Base-by-base conservation (phyloP, 352 stramenopile genomes). In the Thalassiosira mediterranea region DNA sequence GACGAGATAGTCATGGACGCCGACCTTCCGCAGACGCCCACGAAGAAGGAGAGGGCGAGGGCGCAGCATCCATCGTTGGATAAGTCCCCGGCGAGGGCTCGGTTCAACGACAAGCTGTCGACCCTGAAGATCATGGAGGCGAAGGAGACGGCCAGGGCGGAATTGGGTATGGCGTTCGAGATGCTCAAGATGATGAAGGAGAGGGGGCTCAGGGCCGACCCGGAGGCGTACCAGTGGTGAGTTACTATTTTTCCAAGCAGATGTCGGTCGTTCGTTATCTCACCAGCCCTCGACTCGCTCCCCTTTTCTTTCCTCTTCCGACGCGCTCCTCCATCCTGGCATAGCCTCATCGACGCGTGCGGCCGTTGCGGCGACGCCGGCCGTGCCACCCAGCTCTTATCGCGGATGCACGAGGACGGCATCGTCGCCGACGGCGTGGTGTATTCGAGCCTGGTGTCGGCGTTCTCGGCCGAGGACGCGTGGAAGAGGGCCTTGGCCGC, bases 131-230 rank as follows among this genome's bases (percentile, higher is more conserved):
- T 91, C 46, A 86, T 90, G 72, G 86, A 92, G 72, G 86, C 83
- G 8, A 88, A 88, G 54, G 83, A 85, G 26, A 88, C 81, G 32
- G 81, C 83, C 25, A 76, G 77, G 49, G 84, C 83, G 4, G 81
- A 92, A 68, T 59, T 94, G 11, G 81, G 69, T 23, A 73, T 91
- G 31, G 84, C 86, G 15, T 94, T 94, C 68, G 86, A 94, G 66
- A 89, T 94, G 76, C 70, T 94, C 0, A 85, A 88, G 23, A 90
- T 91, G 81, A 92, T 92, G 81, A 89, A 90, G 46, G 82, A 90
- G 51, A 76, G 88, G 44, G 80, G 65, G 21, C 61, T 92, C 10
- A 76, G 81, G 60, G 78, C 85, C 0, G 85, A 94, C 54, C 85
- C 88, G 25, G 83, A 89, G 58, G 86, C 88, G 0, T 93, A 90